Evolutionary conservation across 345 rosid species (phyloP).

Genomic region (Brassica carinata): DNA sequence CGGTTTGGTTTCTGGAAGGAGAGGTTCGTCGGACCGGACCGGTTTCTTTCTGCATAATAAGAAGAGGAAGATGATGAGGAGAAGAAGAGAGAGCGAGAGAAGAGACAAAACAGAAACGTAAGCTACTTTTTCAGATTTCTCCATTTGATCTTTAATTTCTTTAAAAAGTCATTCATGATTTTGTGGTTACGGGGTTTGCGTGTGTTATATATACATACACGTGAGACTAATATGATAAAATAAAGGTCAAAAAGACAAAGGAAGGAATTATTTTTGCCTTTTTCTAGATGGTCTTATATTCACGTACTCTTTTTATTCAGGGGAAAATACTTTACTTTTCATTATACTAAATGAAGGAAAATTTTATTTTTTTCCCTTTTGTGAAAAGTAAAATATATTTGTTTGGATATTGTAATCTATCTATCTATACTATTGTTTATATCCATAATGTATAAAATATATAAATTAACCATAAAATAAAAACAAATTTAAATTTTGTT

Average conservation of each 20-base stretch:
- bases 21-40: conserved; percentile 50
- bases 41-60: conserved; percentile 60
- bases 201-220: conserved; percentile 16
- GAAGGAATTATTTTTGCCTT: background rate
- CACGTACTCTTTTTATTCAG: background rate
- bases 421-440: too few relatives aligned
- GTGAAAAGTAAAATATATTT: too few relatives aligned
- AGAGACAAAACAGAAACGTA: conserved; percentile 53
- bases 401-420: too few relatives aligned
- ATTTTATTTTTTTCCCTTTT: too few relatives aligned
- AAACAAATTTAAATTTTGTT: too few relatives aligned
- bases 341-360: background rate
- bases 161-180: background rate
- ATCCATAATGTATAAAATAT: too few relatives aligned
- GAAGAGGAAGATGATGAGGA: conserved; percentile 51
- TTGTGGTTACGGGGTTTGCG: conserved; percentile 5
- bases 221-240: conserved; percentile 1
- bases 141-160: conserved; percentile 40
- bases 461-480: too few relatives aligned
- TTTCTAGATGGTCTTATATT: conserved; percentile 35
- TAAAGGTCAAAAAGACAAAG: conserved; percentile 22
- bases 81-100: conserved; percentile 46
- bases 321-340: background rate
- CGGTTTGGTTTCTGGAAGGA: conserved; percentile 39
- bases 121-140: conserved; percentile 44